Conservation (phyloP, 495 filamentous ascomycete species). For the Lasiosphaeria hispida region DNA sequence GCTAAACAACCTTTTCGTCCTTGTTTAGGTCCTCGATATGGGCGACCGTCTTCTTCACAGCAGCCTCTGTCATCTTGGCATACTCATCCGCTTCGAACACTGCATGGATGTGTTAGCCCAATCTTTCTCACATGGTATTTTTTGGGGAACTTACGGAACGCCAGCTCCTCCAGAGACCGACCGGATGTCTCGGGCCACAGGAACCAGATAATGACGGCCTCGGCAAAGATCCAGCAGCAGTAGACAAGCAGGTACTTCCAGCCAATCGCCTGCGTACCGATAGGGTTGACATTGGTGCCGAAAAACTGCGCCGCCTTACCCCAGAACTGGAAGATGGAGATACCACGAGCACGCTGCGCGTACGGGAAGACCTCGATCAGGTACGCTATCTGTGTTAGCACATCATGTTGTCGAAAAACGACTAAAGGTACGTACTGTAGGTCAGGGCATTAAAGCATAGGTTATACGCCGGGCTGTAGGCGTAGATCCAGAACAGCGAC, state of each 20-base stretch:
- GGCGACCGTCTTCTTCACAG: slow-evolving; percentile 16
- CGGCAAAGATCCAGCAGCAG: slow-evolving; percentile 57
- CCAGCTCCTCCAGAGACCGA: slow-evolving; percentile 62
- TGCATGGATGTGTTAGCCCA: slow-evolving; percentile 1
- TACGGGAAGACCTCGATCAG: slow-evolving; percentile 65
- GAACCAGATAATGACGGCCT: slow-evolving; percentile 58
- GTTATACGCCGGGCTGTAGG: slow-evolving; percentile 62
- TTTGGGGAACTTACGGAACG: slow-evolving; percentile 51
- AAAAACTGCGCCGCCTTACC: slow-evolving; percentile 48
- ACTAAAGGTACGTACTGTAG: slow-evolving; percentile 49
- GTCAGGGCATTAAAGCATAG: slow-evolving; percentile 67
- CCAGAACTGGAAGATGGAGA: slow-evolving; percentile 65
- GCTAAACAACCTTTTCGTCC: slow-evolving; percentile 12
- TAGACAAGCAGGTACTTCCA: slow-evolving; percentile 58
- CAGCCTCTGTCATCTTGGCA: slow-evolving; percentile 12
- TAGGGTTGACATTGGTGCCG: slow-evolving; percentile 62
- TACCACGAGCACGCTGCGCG: slow-evolving; percentile 57
- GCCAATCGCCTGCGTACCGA: slow-evolving; percentile 53
- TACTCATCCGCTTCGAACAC: slow-evolving; percentile 28
- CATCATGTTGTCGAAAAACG: background rate
- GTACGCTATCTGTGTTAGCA: slow-evolving; percentile 42
- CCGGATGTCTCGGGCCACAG: slow-evolving; percentile 63
- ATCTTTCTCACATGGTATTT: background rate
- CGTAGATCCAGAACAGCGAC: slow-evolving; percentile 61
- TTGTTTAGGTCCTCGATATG: slow-evolving; percentile 14